Conservation (phyloP, 768 basidiomycete genomes). For the Boletellus ananas region DNA sequence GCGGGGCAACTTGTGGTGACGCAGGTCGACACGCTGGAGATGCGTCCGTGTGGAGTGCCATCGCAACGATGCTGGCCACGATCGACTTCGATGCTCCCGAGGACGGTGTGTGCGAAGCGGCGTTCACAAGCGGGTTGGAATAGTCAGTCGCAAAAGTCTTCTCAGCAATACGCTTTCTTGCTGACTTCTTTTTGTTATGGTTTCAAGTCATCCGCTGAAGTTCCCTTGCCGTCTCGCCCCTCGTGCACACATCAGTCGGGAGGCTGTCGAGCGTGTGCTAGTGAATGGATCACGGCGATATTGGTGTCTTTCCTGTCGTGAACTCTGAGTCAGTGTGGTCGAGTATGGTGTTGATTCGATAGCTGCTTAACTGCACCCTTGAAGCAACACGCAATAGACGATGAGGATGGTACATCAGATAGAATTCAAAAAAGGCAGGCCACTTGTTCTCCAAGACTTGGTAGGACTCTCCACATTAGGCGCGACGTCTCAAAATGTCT, state of each 20-base stretch:
- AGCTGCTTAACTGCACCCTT: no score
- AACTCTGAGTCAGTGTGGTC: no score
- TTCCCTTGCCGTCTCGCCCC: slow-evolving; percentile 13
- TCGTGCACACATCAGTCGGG: slow-evolving; percentile 5
- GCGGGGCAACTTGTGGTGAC: neutral
- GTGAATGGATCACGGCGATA: neutral
- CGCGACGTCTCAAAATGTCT: no score
- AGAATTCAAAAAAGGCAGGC: no score
- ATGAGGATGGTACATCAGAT: no score
- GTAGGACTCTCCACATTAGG: no score
- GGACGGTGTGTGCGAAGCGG: neutral
- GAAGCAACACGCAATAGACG: no score
- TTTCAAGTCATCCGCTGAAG: neutral
- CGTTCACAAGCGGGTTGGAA: neutral
- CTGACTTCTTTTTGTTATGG: neutral
- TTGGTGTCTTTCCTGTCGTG: no score
- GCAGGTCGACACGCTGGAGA: neutral
- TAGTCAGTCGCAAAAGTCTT: neutral
- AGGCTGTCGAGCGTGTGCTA: slow-evolving; percentile 1
- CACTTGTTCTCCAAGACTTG: no score
- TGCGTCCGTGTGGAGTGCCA: neutral
- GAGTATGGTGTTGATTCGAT: no score
- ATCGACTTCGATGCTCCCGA: neutral
- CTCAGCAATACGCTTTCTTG: no score
- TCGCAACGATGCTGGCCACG: neutral